phyloP scores from a whole-genome alignment of 768 basidiomycete species.

The Tephrocybe sp. region DNA sequence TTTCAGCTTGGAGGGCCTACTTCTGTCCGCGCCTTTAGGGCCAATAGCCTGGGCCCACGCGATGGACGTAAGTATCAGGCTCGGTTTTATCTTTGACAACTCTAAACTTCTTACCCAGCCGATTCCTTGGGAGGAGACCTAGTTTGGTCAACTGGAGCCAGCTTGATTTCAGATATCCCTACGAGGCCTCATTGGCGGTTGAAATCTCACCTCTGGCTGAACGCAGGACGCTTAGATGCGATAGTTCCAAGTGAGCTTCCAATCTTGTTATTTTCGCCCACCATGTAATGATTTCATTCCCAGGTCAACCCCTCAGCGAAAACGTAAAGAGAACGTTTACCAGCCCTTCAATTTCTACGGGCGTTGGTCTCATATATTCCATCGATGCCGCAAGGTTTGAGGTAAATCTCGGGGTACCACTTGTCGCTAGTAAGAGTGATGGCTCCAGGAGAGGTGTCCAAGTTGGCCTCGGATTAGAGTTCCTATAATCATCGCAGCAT shows the following conservation, averaged over 20 bases:
- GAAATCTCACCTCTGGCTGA: slow-evolving; percentile 77
- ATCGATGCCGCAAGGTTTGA: slow-evolving; percentile 86
- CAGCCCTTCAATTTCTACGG: slow-evolving; percentile 73
- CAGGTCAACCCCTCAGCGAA: slow-evolving; percentile 36
- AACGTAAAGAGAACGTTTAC: slow-evolving; percentile 40
- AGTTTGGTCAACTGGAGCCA: slow-evolving; percentile 75
- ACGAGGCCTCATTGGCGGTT: slow-evolving; percentile 78
- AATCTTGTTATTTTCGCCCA: neutral
- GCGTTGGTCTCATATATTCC: slow-evolving; percentile 79
- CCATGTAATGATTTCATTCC: slow-evolving; percentile 1
- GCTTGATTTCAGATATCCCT: slow-evolving; percentile 73
- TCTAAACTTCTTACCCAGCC: slow-evolving; percentile 36
- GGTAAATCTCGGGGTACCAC: slow-evolving; percentile 82
- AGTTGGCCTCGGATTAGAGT: slow-evolving; percentile 79
- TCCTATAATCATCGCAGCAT: slow-evolving; percentile 22
- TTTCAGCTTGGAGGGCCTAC: slow-evolving; percentile 93
- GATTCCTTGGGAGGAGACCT: slow-evolving; percentile 85
- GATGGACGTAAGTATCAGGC: slow-evolving; percentile 56
- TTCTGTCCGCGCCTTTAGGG: slow-evolving; percentile 74
- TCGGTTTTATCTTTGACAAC: neutral
- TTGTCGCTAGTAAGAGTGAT: slow-evolving; percentile 68
- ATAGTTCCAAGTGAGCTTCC: slow-evolving; percentile 51
- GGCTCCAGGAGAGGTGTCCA: slow-evolving; percentile 68
- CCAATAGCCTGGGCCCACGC: slow-evolving; percentile 73
- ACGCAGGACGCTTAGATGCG: slow-evolving; percentile 72